Conservation (phyloP, 352 stramenopile genomes). For the Peronospora destructor region DNA sequence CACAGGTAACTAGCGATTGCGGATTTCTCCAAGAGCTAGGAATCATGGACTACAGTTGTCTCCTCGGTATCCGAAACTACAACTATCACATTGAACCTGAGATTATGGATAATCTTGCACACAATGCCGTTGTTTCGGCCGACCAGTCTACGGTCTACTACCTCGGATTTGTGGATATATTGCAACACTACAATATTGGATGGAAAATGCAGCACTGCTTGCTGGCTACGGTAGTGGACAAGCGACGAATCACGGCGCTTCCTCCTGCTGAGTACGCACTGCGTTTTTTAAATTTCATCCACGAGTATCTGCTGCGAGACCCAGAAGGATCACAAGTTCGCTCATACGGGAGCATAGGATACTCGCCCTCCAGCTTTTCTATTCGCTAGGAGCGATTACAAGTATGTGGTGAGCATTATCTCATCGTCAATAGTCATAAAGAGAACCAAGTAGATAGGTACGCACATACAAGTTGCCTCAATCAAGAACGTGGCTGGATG, state of each 20-base stretch:
- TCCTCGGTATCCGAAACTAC: constrained; percentile 70
- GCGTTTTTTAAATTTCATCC: constrained; percentile 82
- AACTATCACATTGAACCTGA: constrained; percentile 36
- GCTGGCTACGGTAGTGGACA: constrained; percentile 62
- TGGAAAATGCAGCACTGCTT: constrained; percentile 83
- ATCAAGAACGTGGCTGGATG: constrained; percentile 13
- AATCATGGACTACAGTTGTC: constrained; percentile 86
- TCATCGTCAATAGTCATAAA: background rate
- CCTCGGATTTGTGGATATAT: constrained; percentile 78
- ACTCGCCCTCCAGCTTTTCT: constrained; percentile 28
- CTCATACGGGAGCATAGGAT: constrained; percentile 69
- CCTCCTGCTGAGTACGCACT: constrained; percentile 78
- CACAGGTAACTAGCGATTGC: constrained; percentile 77
- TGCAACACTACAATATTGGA: constrained; percentile 80
- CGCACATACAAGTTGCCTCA: constrained; percentile 2
- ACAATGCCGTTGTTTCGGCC: constrained; percentile 77
- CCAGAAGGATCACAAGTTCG: constrained; percentile 44
- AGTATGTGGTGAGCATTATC: constrained; percentile 11
- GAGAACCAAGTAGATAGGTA: constrained; percentile 9
- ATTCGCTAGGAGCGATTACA: constrained; percentile 14
- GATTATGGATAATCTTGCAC: constrained; percentile 45
- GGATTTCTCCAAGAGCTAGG: constrained; percentile 79
- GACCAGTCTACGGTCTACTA: constrained; percentile 74
- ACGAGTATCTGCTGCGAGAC: constrained; percentile 73
- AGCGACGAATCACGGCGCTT: constrained; percentile 70